Percentiles rank a stretch among this genome's conserved stretches.
Evolutionary conservation across 768 basidiomycete species (phyloP).

Genomic region (Pholiota molesta): DNA sequence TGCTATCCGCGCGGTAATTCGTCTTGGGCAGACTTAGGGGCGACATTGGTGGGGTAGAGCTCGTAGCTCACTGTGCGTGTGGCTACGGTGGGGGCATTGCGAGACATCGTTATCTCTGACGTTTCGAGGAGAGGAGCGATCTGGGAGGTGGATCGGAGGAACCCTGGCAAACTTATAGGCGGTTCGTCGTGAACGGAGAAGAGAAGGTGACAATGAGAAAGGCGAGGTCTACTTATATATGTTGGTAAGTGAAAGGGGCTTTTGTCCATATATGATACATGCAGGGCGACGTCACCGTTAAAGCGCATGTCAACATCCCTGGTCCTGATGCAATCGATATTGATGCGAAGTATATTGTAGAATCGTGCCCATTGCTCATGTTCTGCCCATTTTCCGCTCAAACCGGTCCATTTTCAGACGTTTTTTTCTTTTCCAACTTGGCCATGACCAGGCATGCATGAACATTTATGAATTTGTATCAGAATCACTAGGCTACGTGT

Average conservation of each 20-base stretch:
- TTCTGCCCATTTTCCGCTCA: not conserved
- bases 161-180: not conserved
- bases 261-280: not conserved
- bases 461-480: too few species aligned
- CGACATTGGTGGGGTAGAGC: not conserved
- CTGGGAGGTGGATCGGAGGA: not conserved
- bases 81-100: not conserved
- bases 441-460: too few species aligned
- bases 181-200: not conserved
- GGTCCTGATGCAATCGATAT: conserved; percentile 5
- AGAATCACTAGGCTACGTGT: too few species aligned
- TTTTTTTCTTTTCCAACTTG: too few species aligned
- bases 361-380: not conserved
- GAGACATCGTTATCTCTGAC: not conserved
- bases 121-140: not conserved
- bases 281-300: conserved; percentile 10
- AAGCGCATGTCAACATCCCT: conserved; percentile 7
- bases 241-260: not conserved
- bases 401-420: not conserved
- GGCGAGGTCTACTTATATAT: conserved; percentile 7
- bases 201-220: not conserved
- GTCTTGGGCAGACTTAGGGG: not conserved
- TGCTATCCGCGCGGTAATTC: conserved; percentile 2
- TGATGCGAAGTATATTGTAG: conserved; percentile 7
- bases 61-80: not conserved